Base-by-base conservation (phyloP, 2,329 filamentous ascomycete species). In the Arachnomyces sp. region DNA sequence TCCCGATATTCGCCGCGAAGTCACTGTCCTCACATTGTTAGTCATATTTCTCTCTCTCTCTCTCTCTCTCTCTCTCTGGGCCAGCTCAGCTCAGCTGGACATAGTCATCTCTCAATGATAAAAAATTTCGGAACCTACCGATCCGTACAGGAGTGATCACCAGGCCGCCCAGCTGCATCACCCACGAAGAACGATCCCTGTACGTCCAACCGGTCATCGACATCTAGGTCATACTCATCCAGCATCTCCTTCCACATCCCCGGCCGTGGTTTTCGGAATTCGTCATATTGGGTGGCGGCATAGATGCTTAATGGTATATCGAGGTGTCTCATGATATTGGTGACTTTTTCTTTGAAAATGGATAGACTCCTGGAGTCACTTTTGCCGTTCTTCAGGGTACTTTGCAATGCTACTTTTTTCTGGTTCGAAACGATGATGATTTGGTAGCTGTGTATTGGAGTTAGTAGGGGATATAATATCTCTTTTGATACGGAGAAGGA, bases 381-480 rank as follows among this genome's bases (percentile, higher is more conserved):
- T 50, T 84, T 85, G 4, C 83, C 75, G 2, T 71, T 68, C 53
- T 88, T 92, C n/a, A 80, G 66, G 39, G 86, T 78, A 13, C 77
- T 74, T 47, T 84, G 84, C 2, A 96, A 68, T 12, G 76, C 83
- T 33, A 98, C 72, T 11, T 84, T 87, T 36, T 74, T 89, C 62
- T 98, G 92, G 60, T 98, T 98, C 46, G 86, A 93, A 36, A 98
- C 65, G 35, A 96, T 77, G 13, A 86, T 75, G 9, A 96, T 65
- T 34, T 75, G 75, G 61, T 85, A 93, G 21, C 84, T 85, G 52
- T 39, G n/a, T 30, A 39, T 31, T 15, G 28, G 36, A 16, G 12
- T 11, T 11, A 47, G 30, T 38, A 40, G 46, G 51, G 30, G 12
- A 28, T 28, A 3, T 9, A 18, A 9, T 7, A 31, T 9, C 14